Conservation (phyloP, 768 basidiomycete genomes). For the Panaeolus papilionaceus region DNA sequence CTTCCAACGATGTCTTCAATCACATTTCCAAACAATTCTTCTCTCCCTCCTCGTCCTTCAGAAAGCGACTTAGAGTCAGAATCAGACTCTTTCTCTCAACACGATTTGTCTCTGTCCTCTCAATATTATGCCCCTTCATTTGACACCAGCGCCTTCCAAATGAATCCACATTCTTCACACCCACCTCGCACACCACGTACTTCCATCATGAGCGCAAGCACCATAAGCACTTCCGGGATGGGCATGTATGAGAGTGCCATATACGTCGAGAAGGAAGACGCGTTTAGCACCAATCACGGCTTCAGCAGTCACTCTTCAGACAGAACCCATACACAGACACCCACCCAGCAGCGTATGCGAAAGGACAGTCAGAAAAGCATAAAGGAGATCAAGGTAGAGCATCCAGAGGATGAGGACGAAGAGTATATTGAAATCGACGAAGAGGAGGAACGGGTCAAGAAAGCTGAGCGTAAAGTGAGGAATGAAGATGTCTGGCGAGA, state of each 20-base stretch:
- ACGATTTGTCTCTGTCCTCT: constrained; percentile 19
- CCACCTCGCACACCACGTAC: constrained; percentile 79
- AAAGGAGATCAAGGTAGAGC: constrained; percentile 53
- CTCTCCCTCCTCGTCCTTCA: constrained; percentile 37
- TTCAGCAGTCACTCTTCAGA: not conserved
- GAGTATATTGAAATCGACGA: constrained; percentile 57
- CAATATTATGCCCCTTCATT: constrained; percentile 65
- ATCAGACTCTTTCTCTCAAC: not conserved
- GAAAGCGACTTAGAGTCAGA: constrained; percentile 40
- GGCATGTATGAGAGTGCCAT: constrained; percentile 9
- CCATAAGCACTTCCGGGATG: not conserved
- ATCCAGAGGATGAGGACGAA: constrained; percentile 40
- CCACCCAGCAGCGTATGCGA: constrained; percentile 1
- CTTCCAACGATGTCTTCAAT: constrained; percentile 65
- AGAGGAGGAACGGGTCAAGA: constrained; percentile 51
- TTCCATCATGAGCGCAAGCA: constrained; percentile 40
- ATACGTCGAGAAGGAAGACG: constrained; percentile 8
- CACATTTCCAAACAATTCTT: constrained; percentile 55
- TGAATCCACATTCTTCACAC: constrained; percentile 82
- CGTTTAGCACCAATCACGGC: not conserved
- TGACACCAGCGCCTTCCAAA: constrained; percentile 72
- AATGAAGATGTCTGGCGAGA: constrained; percentile 82
- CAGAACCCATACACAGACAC: constrained; percentile 8
- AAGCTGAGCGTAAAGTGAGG: constrained; percentile 53
- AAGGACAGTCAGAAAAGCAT: constrained; percentile 27